Conservation (phyloP, 2,329 filamentous ascomycete genomes). For the Cercospora janseana region DNA sequence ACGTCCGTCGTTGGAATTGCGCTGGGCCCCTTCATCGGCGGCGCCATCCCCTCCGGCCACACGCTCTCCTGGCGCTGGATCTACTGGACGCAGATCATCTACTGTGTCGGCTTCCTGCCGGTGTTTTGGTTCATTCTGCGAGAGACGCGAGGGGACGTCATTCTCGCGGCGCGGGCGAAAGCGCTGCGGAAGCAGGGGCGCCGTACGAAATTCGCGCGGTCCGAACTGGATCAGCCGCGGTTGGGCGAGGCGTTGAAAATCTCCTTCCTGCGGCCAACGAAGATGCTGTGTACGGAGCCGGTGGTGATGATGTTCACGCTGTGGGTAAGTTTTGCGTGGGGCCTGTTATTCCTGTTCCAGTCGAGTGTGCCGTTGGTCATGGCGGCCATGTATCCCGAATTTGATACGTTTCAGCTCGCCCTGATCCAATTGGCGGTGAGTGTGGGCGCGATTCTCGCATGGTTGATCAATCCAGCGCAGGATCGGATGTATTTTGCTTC, state of each 20-base stretch:
- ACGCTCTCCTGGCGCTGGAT: constrained; percentile 34
- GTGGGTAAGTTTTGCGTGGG: constrained; percentile 45
- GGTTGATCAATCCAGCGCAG: constrained; percentile 38
- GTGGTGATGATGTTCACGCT: constrained; percentile 40
- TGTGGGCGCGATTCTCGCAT: constrained; percentile 44
- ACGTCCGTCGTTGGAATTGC: constrained; percentile 35
- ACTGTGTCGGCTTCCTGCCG: constrained; percentile 28
- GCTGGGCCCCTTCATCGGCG: constrained; percentile 37
- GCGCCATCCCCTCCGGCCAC: constrained; percentile 26
- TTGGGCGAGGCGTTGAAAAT: constrained; percentile 27
- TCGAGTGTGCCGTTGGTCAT: constrained; percentile 45
- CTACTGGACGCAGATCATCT: constrained; percentile 40
- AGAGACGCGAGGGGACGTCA: constrained; percentile 41
- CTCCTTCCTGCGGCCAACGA: constrained; percentile 33
- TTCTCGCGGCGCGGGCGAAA: constrained; percentile 35
- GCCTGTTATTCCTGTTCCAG: constrained; percentile 48
- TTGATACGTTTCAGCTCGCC: constrained; percentile 40
- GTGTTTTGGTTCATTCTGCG: constrained; percentile 41
- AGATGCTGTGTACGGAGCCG: constrained; percentile 30
- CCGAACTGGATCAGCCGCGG: constrained; percentile 26
- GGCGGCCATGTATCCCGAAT: constrained; percentile 36
- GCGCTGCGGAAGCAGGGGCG: constrained; percentile 27
- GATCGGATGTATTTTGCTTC: constrained; percentile 43
- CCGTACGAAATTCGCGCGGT: constrained; percentile 27
- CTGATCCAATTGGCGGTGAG: constrained; percentile 44